Conservation (phyloP, 202 grass and related monocot species). For the Zizania palustris region DNA sequence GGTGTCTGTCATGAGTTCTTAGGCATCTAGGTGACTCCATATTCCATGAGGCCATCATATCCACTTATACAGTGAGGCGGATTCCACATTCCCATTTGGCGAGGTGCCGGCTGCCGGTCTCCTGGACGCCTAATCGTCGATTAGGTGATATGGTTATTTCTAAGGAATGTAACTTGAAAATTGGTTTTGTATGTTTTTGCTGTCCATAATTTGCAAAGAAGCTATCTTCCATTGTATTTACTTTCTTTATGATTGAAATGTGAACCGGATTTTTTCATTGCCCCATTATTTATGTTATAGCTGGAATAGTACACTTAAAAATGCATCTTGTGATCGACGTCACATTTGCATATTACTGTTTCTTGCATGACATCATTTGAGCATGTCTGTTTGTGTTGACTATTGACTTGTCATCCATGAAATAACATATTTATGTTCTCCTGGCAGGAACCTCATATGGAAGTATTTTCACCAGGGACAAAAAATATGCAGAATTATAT, state of each 20-base stretch:
- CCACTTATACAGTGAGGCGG: too few relatives aligned
- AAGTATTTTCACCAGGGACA: slow-evolving; percentile 74
- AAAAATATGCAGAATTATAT: slow-evolving; percentile 85
- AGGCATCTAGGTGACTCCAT: too few relatives aligned
- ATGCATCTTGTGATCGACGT: background rate
- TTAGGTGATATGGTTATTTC: background rate
- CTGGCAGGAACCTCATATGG: slow-evolving; percentile 94
- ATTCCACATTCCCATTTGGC: too few relatives aligned
- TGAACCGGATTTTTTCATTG: slow-evolving; percentile 4
- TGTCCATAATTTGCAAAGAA: slow-evolving; percentile 7
- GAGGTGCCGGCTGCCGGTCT: too few relatives aligned
- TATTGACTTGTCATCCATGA: slow-evolving; percentile 29
- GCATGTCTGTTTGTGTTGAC: slow-evolving; percentile 3
- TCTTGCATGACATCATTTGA: slow-evolving; percentile 24
- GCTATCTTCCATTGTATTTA: background rate
- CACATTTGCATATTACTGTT: background rate
- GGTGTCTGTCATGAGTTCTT: too few relatives aligned
- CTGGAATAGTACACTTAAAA: background rate
- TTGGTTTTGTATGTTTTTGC: slow-evolving; percentile 16
- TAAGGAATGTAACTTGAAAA: slow-evolving; percentile 6
- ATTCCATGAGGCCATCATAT: too few relatives aligned
- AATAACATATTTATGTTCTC: slow-evolving; percentile 36
- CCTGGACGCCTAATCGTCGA: too few relatives aligned
- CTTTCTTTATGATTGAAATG: slow-evolving; percentile 14
- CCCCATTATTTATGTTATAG: background rate